Evolutionary conservation across 2,329 filamentous ascomycete genomes (phyloP).

Genomic region (Penicillium polonicum): DNA sequence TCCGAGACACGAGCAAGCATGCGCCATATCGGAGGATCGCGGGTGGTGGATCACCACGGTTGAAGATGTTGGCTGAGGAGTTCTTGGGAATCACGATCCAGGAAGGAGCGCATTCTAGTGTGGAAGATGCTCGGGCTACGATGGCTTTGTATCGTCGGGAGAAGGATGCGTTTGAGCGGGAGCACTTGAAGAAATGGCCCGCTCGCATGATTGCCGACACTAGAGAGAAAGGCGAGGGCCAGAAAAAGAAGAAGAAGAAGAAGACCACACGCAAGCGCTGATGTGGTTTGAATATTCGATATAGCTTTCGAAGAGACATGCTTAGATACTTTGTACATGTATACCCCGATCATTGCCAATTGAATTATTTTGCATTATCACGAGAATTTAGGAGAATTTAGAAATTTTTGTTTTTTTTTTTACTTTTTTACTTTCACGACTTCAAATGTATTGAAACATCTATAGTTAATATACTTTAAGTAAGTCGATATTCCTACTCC

Average conservation of each 20-base stretch:
- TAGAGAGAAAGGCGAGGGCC: conserved; percentile 32
- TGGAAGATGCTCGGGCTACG: conserved; percentile 79
- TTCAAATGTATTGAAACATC: background rate
- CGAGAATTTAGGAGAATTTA: background rate
- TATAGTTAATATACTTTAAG: background rate
- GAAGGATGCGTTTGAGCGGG: conserved; percentile 81
- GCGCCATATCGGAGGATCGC: conserved; percentile 67
- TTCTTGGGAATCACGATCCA: conserved; percentile 61
- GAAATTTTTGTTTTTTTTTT: too few species aligned
- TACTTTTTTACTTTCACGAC: too few species aligned
- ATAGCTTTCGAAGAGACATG: conserved; percentile 6
- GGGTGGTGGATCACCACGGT: conserved; percentile 50
- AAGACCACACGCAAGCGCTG: conserved; percentile 43
- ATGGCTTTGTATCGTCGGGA: conserved; percentile 85
- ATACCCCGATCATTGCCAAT: conserved; percentile 24
- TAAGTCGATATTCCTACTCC: background rate
- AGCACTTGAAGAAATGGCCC: conserved; percentile 68
- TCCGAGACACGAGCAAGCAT: conserved; percentile 81
- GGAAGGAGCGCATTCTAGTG: conserved; percentile 58
- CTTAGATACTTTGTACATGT: conserved; percentile 22
- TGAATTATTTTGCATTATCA: conserved; percentile 10
- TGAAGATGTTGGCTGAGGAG: conserved; percentile 57
- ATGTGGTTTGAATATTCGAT: conserved; percentile 17
- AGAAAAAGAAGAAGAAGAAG: conserved; percentile 51
- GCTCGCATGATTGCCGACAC: conserved; percentile 38